phyloP scores from a whole-genome alignment of 345 rosid genomes.

The Syzygium grande region DNA sequence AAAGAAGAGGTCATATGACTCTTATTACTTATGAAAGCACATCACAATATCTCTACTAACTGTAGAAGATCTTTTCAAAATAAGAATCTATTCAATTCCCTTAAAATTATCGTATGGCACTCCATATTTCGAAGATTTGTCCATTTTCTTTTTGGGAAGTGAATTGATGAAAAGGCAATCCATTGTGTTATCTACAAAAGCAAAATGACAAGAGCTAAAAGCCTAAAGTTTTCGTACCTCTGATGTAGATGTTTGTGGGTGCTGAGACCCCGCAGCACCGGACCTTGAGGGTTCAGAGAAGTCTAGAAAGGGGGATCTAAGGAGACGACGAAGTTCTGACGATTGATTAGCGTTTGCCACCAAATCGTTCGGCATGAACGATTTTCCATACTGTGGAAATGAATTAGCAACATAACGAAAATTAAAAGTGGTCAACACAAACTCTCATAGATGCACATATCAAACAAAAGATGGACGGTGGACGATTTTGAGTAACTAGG shows the following conservation, averaged over 20 bases:
- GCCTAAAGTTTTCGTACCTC: conserved; percentile 18
- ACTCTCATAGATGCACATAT: background rate
- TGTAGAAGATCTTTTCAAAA: background rate
- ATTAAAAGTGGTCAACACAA: background rate
- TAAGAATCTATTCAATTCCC: background rate
- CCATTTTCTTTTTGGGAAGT: background rate
- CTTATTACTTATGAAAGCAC: too few relatives aligned
- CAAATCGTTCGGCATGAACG: background rate
- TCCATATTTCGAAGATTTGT: background rate
- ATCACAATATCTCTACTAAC: too few relatives aligned
- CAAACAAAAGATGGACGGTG: background rate
- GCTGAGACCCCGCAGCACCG: conserved; percentile 6
- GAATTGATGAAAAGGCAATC: background rate
- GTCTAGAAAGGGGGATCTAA: conserved; percentile 1
- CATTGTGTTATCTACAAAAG: background rate
- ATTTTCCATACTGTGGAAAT: background rate
- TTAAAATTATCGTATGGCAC: background rate
- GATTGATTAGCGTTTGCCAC: background rate
- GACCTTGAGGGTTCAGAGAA: conserved; percentile 14
- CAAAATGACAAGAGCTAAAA: background rate
- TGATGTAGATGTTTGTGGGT: conserved; percentile 12
- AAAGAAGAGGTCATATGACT: background rate
- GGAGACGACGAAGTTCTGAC: background rate
- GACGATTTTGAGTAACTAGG: background rate
- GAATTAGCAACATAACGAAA: background rate